Percentiles rank a stretch among this genome's conserved stretches.
These are phyloP conservation scores for Penicillium brevicompactum DNA, from an alignment of 2,329 filamentous ascomycete genomes.

Conservation along the genomic window DNA sequence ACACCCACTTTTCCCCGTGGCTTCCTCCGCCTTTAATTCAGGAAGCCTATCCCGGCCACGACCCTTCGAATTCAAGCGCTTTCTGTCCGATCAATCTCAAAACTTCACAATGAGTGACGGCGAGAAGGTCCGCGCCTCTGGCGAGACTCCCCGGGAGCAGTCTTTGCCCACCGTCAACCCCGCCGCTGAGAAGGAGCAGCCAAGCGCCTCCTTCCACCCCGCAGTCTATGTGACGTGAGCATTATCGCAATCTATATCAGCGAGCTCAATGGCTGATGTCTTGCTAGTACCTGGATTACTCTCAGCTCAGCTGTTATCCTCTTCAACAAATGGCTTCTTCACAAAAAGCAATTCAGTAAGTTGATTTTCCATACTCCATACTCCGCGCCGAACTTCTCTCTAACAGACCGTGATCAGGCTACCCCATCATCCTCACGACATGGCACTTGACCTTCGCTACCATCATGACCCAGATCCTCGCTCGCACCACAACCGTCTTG, in stretches of 20 bases:
- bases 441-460: slow-evolving; percentile 95
- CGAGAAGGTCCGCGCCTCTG: slow-evolving; percentile 82
- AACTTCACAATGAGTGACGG: slow-evolving; percentile 62
- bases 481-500: slow-evolving; percentile 83
- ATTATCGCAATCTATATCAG: not conserved
- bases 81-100: slow-evolving; percentile 46
- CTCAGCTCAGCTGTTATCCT: slow-evolving; percentile 93
- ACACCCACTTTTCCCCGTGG: slow-evolving; percentile 36
- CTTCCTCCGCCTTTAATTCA: slow-evolving; percentile 47
- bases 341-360: slow-evolving; percentile 81
- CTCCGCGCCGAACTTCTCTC: not conserved
- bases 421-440: slow-evolving; percentile 75
- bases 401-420: slow-evolving; percentile 37
- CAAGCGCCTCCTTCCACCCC: slow-evolving; percentile 71
- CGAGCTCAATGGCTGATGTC: slow-evolving; percentile 15
- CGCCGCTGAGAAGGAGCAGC: slow-evolving; percentile 68
- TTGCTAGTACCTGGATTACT: slow-evolving; percentile 79
- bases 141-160: slow-evolving; percentile 58
- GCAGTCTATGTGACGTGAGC: slow-evolving; percentile 76
- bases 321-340: slow-evolving; percentile 98
- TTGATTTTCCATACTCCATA: slow-evolving; percentile 4
- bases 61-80: slow-evolving; percentile 52
- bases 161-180: slow-evolving; percentile 82
- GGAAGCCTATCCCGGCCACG: slow-evolving; percentile 47
- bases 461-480: slow-evolving; percentile 89